phyloP scores from a whole-genome alignment of 1,284 basidiomycete species.

The Moesziomyces antarcticus region DNA sequence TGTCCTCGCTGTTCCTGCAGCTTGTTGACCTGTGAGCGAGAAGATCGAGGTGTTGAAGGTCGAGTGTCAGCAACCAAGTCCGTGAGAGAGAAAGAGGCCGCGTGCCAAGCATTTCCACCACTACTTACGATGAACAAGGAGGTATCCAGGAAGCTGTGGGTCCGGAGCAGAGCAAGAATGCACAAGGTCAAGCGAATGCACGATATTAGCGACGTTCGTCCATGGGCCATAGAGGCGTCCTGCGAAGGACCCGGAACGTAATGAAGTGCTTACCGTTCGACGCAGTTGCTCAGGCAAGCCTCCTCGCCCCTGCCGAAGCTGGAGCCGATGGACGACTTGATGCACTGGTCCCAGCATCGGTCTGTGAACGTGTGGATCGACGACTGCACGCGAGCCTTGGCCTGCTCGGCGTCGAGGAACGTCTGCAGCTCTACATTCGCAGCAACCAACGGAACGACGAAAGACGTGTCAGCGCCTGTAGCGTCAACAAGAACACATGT shows the following conservation, averaged over 20 bases:
- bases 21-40: slow-evolving; percentile 72
- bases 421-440: slow-evolving; percentile 75
- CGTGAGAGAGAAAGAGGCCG: background rate
- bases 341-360: slow-evolving; percentile 74
- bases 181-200: no score
- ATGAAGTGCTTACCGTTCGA: slow-evolving; percentile 71
- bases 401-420: slow-evolving; percentile 88
- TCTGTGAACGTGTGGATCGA: slow-evolving; percentile 70
- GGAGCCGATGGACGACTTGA: slow-evolving; percentile 83
- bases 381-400: slow-evolving; percentile 80
- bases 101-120: background rate
- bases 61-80: background rate
- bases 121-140: slow-evolving; percentile 70
- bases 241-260: no score
- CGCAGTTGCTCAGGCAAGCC: slow-evolving; percentile 87
- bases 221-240: no score
- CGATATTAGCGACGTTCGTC: no score
- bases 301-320: slow-evolving; percentile 86
- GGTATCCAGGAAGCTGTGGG: slow-evolving; percentile 85
- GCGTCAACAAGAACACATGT: background rate
- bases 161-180: no score
- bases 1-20: slow-evolving; percentile 73
- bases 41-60: background rate
- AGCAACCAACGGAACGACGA: background rate
- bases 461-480: background rate